These are phyloP conservation scores for Salix udensis DNA, from an alignment of 345 rosid species.

Conservation along the genomic window DNA sequence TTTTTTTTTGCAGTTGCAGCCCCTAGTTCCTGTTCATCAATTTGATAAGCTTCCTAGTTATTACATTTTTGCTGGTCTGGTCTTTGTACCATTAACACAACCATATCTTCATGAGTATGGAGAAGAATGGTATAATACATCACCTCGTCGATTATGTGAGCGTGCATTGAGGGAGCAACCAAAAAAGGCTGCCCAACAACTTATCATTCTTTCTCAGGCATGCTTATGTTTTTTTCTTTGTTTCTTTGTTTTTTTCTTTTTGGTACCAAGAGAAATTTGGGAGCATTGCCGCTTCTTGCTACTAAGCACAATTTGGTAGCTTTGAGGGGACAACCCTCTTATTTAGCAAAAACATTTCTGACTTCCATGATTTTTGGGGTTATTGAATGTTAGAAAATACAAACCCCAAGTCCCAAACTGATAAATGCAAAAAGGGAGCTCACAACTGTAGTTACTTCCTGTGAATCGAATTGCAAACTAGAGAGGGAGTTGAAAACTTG, in stretches of 20 bases:
- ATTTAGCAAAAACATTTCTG: neutral
- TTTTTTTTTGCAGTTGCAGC: conserved; percentile 59
- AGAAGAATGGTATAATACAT: conserved; percentile 89
- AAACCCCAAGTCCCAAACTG: neutral
- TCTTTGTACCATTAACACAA: conserved; percentile 77
- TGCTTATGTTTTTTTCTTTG: conserved; percentile 8
- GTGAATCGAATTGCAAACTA: neutral
- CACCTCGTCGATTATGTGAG: conserved; percentile 78
- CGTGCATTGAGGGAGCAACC: conserved; percentile 75
- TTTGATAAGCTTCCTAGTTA: conserved; percentile 82
- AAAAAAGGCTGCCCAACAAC: conserved; percentile 64
- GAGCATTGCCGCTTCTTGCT: neutral
- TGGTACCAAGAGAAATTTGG: neutral
- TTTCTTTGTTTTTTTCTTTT: neutral
- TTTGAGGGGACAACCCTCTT: neutral
- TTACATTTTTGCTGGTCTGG: conserved; percentile 92
- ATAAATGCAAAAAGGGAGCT: neutral
- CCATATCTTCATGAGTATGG: conserved; percentile 89
- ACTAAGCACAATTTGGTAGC: neutral
- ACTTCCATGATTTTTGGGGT: neutral
- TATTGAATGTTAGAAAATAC: neutral
- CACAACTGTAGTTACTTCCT: neutral
- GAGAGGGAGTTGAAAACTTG: neutral
- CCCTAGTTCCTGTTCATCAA: conserved; percentile 85
- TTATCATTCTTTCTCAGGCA: conserved; percentile 88